phyloP scores from a whole-genome alignment of 202 grass and related monocot species.

The Zizania palustris region DNA sequence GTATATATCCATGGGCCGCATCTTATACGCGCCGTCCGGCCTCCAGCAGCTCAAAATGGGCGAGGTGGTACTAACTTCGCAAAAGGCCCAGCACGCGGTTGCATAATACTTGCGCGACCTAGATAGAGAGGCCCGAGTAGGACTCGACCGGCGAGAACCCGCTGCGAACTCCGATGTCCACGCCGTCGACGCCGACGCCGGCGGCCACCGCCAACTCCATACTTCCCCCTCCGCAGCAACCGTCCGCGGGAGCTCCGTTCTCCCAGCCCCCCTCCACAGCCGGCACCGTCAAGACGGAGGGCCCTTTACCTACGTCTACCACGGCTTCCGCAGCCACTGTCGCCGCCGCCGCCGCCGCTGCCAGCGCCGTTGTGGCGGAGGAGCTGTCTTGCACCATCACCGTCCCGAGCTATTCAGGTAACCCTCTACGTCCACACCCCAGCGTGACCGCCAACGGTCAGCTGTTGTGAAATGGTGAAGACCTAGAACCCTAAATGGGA shows the following conservation, averaged over 20 bases:
- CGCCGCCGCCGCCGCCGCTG: constrained; percentile 22
- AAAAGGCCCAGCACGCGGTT: too few species aligned
- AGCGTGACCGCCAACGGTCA: background rate
- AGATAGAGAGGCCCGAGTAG: too few species aligned
- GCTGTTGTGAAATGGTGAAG: background rate
- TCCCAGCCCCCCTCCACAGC: constrained; percentile 31
- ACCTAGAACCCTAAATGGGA: constrained; percentile 41
- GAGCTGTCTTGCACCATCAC: constrained; percentile 59
- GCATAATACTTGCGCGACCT: too few species aligned
- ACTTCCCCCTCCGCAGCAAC: background rate
- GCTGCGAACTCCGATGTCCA: constrained; percentile 34
- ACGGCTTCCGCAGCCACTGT: constrained; percentile 11
- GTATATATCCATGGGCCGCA: too few species aligned
- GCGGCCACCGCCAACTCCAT: constrained; percentile 23
- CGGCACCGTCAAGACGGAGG: constrained; percentile 58
- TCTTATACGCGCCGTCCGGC: too few species aligned
- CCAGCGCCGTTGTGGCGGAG: constrained; percentile 13
- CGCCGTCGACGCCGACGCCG: constrained; percentile 18
- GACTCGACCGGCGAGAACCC: background rate
- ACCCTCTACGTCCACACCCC: background rate
- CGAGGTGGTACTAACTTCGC: too few species aligned
- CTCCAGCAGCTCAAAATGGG: too few species aligned
- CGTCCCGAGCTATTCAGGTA: constrained; percentile 93
- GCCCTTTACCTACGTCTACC: constrained; percentile 33
- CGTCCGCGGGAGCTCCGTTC: constrained; percentile 13